These are phyloP conservation scores for Prosopis cineraria DNA, from an alignment of 306 rosid species.

Conservation along the genomic window DNA sequence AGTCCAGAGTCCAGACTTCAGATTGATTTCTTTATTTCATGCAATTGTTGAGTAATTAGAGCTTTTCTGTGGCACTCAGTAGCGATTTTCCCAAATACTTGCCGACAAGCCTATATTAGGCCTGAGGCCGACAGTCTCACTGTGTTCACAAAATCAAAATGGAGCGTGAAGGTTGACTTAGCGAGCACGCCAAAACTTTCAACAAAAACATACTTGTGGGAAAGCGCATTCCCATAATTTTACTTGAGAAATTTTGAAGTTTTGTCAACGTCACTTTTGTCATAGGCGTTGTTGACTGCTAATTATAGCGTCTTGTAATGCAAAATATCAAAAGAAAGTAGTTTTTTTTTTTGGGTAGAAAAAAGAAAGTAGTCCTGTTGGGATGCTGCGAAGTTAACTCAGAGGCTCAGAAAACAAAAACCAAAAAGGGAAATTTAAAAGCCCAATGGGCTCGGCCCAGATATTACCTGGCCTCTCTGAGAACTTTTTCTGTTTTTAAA, in stretches of 20 bases:
- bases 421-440: no score
- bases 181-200: neutral
- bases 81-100: no score
- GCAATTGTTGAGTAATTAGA: no score
- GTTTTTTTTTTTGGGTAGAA: no score
- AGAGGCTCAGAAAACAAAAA: neutral
- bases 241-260: neutral
- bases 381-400: neutral
- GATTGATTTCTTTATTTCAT: no score
- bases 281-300: neutral
- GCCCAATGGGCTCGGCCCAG: neutral
- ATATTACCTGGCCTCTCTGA: neutral
- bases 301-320: neutral
- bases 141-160: neutral
- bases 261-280: neutral
- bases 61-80: no score
- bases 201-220: slow-evolving; percentile 46
- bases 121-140: neutral
- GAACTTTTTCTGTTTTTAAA: no score
- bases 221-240: neutral
- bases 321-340: no score
- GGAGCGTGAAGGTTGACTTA: neutral
- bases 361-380: no score
- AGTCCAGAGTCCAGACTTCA: no score
- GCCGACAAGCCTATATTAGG: neutral